Evolutionary conservation across 306 rosid species (phyloP), one percentile per base, ranked within the genome.

Genomic region (Quillaja saponaria): DNA sequence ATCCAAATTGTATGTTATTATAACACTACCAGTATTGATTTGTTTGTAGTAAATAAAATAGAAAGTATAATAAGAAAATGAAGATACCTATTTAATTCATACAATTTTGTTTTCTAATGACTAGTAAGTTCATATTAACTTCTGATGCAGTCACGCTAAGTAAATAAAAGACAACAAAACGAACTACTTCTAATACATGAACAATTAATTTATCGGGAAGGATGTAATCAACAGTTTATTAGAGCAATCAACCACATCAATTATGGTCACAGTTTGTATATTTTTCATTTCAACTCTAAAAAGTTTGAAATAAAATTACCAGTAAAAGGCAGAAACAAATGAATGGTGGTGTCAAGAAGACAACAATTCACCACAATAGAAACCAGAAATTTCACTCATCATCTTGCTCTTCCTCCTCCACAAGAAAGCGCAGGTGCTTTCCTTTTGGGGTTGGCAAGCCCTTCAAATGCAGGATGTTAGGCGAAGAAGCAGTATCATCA

Each of bases 401-500:
- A 11, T 66, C 50, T 9, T 8, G 33, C 0, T 37, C 63, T 6
- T 57, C 75, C 9, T 75, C 88, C 50, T 86, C 96, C 8, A 55
- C 51, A 4, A 61, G 34, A 71, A 92, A 92, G 7, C 99, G 84
- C 52, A 89, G 59, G 70, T 92, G 99, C 80, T 92, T 88, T 54
- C 99, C 97, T 56, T 77, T 73, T 0, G 97, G 97, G 8, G 88
- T 86, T 12, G 96, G 97, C 81, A 86, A 19, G 1, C 97, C 96
- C 71, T 86, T 88, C 81, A 91, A 68, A 16, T 51, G 69, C 57
- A 88, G 2, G 3, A 82, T 39, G 10, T 64, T 67, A 16, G 85
- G 77, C 1, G 87, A 81, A 13, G 21, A 48, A 21, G n/a, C 67
- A 33, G 3, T 47, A 49, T 25, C 50, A 18, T 34, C 53, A 12